Conservation (phyloP, 169 alveolate species). For the Fabrea salina region DNA sequence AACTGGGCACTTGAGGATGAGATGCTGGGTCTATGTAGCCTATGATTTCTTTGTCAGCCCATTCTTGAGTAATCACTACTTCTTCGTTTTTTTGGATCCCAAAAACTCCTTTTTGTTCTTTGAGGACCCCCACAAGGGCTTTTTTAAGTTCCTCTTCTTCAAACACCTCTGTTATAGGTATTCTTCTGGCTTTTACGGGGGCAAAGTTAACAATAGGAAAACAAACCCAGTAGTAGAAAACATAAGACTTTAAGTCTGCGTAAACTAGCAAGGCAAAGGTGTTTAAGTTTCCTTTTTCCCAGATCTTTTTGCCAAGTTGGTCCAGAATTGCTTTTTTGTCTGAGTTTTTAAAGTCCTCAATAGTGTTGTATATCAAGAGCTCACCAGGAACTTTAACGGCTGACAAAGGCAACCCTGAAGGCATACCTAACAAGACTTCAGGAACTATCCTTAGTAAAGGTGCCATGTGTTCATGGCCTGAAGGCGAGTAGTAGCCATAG, state of each 20-base stretch:
- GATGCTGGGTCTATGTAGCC: conserved; percentile 28
- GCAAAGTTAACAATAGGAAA: conserved; percentile 37
- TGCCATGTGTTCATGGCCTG: conserved; percentile 25
- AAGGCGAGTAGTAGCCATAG: conserved; percentile 31
- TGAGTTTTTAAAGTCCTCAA: conserved; percentile 51
- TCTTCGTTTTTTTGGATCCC: background rate
- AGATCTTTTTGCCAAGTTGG: background rate
- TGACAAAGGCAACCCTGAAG: background rate
- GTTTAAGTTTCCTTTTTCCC: conserved; percentile 17
- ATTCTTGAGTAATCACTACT: background rate
- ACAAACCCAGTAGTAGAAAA: conserved; percentile 44
- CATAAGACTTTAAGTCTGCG: conserved; percentile 71
- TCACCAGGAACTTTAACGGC: background rate
- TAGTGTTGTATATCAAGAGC: conserved; percentile 56
- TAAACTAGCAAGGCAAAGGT: conserved; percentile 46
- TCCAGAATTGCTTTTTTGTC: background rate
- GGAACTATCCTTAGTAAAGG: conserved; percentile 16
- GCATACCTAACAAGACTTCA: conserved; percentile 34
- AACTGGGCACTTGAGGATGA: background rate
- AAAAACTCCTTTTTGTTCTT: background rate
- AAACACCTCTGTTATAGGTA: background rate
- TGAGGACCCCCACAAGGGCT: background rate
- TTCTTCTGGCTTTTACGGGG: background rate
- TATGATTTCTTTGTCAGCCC: background rate
- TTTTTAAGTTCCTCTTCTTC: background rate